Percentiles rank a stretch among this genome's conserved stretches.
Evolutionary conservation across 768 basidiomycete species (phyloP).

Genomic region (Solioccasus polychromus): DNA sequence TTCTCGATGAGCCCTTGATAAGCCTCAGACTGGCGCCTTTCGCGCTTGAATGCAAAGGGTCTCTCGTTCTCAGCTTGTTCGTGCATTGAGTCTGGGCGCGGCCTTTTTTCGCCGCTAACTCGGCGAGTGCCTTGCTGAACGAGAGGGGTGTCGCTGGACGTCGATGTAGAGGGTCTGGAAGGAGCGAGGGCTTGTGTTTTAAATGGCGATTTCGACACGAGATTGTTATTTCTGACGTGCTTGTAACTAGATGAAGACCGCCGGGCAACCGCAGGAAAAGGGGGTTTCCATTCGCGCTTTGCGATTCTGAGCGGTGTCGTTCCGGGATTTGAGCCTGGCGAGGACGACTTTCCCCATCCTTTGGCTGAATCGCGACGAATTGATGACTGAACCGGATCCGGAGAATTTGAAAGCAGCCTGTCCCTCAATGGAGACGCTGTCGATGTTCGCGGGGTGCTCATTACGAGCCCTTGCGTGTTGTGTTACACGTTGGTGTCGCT

Average conservation of each 20-base stretch:
- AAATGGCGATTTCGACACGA: constrained; percentile 87
- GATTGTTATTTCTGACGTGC: constrained; percentile 71
- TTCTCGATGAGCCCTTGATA: constrained; percentile 71
- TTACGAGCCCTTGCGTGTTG: constrained; percentile 9
- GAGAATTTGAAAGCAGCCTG: constrained; percentile 58
- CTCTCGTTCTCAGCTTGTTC: constrained; percentile 72
- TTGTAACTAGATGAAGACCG: constrained; percentile 77
- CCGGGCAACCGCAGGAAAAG: constrained; percentile 56
- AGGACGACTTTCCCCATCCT: constrained; percentile 55
- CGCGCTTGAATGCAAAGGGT: constrained; percentile 65
- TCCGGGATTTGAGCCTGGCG: constrained; percentile 21
- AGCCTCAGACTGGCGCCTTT: constrained; percentile 71
- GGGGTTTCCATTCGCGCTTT: constrained; percentile 55
- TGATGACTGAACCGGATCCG: constrained; percentile 61
- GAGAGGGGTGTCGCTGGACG: constrained; percentile 6
- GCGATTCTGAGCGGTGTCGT: constrained; percentile 72
- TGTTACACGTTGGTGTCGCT: constrained; percentile 6
- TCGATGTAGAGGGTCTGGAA: constrained; percentile 25
- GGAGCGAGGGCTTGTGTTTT: constrained; percentile 62
- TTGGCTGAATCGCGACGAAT: constrained; percentile 62
- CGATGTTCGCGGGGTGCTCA: constrained; percentile 27
- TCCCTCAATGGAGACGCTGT: constrained; percentile 52
- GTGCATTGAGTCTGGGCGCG: constrained; percentile 68
- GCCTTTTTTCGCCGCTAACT: constrained; percentile 77
- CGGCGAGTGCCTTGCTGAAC: constrained; percentile 34